Evolutionary conservation across 176 grass and related monocot species (phyloP).

Genomic region (Triticum dicoccoides): DNA sequence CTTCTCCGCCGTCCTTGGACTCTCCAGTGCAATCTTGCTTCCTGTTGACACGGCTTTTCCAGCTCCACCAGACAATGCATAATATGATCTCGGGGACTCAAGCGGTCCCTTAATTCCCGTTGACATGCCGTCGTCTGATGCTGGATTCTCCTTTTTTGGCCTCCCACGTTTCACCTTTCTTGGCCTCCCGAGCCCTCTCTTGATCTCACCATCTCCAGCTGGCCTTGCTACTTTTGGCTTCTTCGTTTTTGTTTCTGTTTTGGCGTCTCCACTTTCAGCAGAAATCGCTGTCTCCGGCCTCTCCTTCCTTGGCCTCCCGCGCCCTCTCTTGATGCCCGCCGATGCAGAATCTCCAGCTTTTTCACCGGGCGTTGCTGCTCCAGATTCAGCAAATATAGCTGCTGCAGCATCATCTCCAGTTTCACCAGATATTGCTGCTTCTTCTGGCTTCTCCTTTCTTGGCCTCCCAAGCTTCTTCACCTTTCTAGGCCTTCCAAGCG

Average conservation of each 20-base stretch:
- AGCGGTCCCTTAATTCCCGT: not conserved
- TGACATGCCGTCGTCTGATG: not conserved
- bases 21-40: not conserved
- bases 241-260: too few relatives aligned
- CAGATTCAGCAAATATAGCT: too few relatives aligned
- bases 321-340: slow-evolving; percentile 1
- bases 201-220: not conserved
- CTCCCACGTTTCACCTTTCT: not conserved
- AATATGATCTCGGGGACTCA: not conserved
- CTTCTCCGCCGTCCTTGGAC: not conserved
- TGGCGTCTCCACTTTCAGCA: too few relatives aligned
- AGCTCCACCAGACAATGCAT: too few relatives aligned
- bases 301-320: slow-evolving; percentile 9
- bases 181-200: not conserved
- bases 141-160: slow-evolving; percentile 21
- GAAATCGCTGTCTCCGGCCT: not conserved
- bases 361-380: too few relatives aligned
- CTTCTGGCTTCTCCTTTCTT: not conserved
- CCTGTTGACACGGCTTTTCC: too few relatives aligned
- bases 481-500: slow-evolving; percentile 8
- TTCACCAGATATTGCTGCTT: not conserved
- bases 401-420: not conserved
- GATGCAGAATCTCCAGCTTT: not conserved
- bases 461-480: not conserved
- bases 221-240: too few relatives aligned